Evolutionary conservation across 1,284 basidiomycete genomes (phyloP).

Genomic region (Ceratobasidium sp.): DNA sequence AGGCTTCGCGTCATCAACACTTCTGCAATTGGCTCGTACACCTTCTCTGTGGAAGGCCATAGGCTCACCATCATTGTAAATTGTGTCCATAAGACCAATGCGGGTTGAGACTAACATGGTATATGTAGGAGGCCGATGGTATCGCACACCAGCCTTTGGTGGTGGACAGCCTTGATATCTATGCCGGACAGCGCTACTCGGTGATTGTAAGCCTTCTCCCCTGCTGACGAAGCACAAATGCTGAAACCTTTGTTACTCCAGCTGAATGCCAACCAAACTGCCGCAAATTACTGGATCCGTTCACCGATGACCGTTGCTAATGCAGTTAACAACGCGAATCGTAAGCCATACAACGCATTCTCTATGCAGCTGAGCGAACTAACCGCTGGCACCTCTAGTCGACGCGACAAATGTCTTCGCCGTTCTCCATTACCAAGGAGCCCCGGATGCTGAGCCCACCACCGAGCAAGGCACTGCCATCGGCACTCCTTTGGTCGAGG

Average conservation of each 20-base stretch:
- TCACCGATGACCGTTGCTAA: conserved; percentile 30
- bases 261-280: conserved; percentile 32
- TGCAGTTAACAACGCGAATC: conserved; percentile 23
- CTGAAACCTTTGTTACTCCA: background rate
- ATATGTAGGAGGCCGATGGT: conserved; percentile 27
- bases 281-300: conserved; percentile 36
- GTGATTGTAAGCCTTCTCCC: conserved; percentile 6
- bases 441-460: conserved; percentile 25
- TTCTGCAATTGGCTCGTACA: conserved; percentile 31
- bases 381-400: background rate
- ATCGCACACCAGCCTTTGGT: conserved; percentile 31
- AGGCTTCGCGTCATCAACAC: conserved; percentile 26
- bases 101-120: background rate
- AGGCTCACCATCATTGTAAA: conserved; percentile 25
- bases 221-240: background rate
- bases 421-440: conserved; percentile 13
- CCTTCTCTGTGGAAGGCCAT: conserved; percentile 28
- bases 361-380: background rate
- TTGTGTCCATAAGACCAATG: background rate
- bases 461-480: conserved; percentile 29
- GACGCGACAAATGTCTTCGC: conserved; percentile 29
- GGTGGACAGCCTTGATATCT: conserved; percentile 31
- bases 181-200: conserved; percentile 31
- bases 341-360: background rate
- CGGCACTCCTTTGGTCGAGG: conserved; percentile 17